Base-by-base conservation (phyloP, 108 stramenopile species). In the Aurantiochytrium sp. region DNA sequence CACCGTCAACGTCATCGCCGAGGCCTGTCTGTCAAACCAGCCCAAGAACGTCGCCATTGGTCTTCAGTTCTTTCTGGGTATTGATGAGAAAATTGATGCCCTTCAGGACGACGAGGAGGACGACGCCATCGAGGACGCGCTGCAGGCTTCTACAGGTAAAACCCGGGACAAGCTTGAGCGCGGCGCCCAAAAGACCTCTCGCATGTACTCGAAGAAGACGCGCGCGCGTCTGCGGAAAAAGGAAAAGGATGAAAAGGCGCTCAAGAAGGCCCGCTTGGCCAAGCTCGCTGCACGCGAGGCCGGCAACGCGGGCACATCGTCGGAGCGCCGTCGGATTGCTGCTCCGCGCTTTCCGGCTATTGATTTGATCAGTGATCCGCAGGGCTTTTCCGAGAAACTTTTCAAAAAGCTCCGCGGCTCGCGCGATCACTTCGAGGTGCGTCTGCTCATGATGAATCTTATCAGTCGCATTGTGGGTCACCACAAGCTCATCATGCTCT, bases 401-500 rank as follows among this genome's bases (percentile, higher is more conserved):
- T 92, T 99, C 64, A 96, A 96, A 59, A 88, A 94, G 28, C 92
- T 98, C 55, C 92, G 96, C 21, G 91, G 91, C 60, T 92, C 93
- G 88, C 91, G 89, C n/a, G 92, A 94, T 90, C 93, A 95, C 55
- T 98, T 98, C 91, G 96, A 97, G 90, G 92, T 92, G 59, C 97
- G 97, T 87, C 95, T 99, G 90, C 90, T 98, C 21, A 95, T 97
- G 94, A 96, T 99, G 92, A 98, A 99, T 92, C 97, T 98, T 89
- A 93, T 98, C 58, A 96, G 97, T 14, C 92, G 97, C 8, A 89
- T 98, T 42, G 97, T 98, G 2, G 97, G 98, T 8, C 95, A 96
- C 89, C 98, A 98, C 91, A 93, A 97, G 72, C 92, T 99, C 58
- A 72, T 98, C 23, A 89, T 99, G 47, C 92, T 98, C 19, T 93